phyloP scores from a whole-genome alignment of 345 rosid genomes.

The Moricandia arvensis region DNA sequence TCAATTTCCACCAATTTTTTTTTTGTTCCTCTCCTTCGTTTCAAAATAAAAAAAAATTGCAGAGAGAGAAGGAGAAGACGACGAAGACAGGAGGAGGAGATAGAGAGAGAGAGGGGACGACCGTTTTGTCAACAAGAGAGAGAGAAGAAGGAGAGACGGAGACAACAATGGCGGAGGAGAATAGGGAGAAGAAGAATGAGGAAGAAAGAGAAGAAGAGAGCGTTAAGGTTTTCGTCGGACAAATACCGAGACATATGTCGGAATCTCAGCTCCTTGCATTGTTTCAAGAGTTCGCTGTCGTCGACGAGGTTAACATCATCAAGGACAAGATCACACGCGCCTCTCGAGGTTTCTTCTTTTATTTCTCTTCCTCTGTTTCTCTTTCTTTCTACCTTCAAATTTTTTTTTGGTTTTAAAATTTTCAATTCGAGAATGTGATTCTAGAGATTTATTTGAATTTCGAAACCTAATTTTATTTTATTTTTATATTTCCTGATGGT shows the following conservation, averaged over 20 bases:
- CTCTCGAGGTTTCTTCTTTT: constrained; percentile 64
- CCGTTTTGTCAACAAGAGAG: constrained; percentile 23
- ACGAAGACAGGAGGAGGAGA: constrained; percentile 23
- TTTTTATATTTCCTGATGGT: not conserved
- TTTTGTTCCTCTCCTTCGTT: not conserved
- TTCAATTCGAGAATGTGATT: not conserved
- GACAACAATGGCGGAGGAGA: constrained; percentile 66
- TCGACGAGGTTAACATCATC: constrained; percentile 97
- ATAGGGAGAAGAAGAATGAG: constrained; percentile 33
- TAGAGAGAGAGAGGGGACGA: not conserved
- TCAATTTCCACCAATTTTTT: constrained; percentile 43
- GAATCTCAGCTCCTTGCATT: constrained; percentile 81
- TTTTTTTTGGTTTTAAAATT: not conserved
- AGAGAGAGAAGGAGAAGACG: constrained; percentile 29
- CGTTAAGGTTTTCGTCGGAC: constrained; percentile 97
- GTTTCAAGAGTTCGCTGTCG: constrained; percentile 78
- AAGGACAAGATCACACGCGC: constrained; percentile 82
- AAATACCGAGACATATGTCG: constrained; percentile 91
- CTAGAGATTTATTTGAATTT: not conserved
- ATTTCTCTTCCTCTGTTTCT: not conserved
- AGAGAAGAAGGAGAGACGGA: constrained; percentile 20
- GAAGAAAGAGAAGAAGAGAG: constrained; percentile 65
- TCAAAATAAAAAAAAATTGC: constrained; percentile 22
- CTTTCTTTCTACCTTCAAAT: constrained; percentile 2
- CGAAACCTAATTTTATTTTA: constrained; percentile 44